phyloP scores from a whole-genome alignment of 1,284 basidiomycete species.

The Mycena citricolor region DNA sequence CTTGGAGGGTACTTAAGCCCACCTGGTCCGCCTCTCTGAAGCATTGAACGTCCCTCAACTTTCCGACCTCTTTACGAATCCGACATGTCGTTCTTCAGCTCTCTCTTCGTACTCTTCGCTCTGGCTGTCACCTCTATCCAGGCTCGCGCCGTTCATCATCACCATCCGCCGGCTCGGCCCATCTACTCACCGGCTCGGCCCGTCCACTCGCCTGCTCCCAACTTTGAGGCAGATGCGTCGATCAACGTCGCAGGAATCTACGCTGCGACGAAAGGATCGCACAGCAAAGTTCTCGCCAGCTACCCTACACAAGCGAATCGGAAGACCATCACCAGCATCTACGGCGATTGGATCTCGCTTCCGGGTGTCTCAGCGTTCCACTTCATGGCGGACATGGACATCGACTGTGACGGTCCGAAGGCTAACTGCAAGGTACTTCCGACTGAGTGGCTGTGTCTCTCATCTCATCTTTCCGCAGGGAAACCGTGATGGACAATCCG shows the following conservation, averaged over 20 bases:
- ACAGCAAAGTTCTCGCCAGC: conserved; percentile 9
- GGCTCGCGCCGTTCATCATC: background rate
- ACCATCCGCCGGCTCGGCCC: background rate
- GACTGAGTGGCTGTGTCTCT: background rate
- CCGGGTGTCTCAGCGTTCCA: conserved; percentile 21
- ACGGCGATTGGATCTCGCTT: conserved; percentile 24
- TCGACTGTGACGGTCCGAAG: conserved; percentile 28
- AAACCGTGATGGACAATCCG: conserved; percentile 25
- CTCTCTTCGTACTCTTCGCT: background rate
- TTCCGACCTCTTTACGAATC: background rate
- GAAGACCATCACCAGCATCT: conserved; percentile 19
- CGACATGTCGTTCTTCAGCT: conserved; percentile 3
- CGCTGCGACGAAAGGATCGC: conserved; percentile 15
- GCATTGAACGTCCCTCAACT: conserved; percentile 7
- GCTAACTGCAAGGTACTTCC: conserved; percentile 11
- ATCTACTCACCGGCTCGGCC: background rate
- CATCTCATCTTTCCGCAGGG: conserved; percentile 11
- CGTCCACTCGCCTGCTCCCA: background rate
- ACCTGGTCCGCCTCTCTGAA: background rate
- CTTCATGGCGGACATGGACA: conserved; percentile 30
- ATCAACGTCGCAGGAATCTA: conserved; percentile 22
- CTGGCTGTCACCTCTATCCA: background rate
- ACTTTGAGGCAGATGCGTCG: conserved; percentile 20
- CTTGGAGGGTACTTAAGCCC: conserved; percentile 7
- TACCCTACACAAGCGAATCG: conserved; percentile 15